Evolutionary conservation across 306 rosid genomes (phyloP).

Genomic region (Heteromeles arbutifolia): DNA sequence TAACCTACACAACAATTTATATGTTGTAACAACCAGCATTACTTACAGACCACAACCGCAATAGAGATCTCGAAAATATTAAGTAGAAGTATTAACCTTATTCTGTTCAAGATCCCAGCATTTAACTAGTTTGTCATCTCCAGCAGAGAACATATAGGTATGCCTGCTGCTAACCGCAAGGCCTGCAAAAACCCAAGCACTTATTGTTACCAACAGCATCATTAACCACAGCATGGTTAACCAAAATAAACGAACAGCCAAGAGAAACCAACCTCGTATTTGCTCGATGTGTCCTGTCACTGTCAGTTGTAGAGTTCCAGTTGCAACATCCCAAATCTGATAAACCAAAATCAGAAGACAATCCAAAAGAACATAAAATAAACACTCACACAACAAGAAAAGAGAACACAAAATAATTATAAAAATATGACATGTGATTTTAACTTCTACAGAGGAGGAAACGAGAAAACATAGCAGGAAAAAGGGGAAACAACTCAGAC

Average conservation of each 20-base stretch:
- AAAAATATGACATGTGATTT: background rate
- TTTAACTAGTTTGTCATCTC: slow-evolving; percentile 97
- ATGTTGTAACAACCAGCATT: slow-evolving; percentile 8
- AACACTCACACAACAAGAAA: background rate
- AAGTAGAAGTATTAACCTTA: slow-evolving; percentile 44
- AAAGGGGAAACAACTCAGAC: background rate
- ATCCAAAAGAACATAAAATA: background rate
- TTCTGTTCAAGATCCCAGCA: slow-evolving; percentile 99
- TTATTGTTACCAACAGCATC: slow-evolving; percentile 3
- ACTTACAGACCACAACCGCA: background rate
- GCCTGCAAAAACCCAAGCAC: slow-evolving; percentile 40
- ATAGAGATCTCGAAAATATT: background rate
- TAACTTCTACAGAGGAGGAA: background rate
- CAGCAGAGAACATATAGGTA: slow-evolving; percentile 98
- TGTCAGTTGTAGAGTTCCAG: slow-evolving; percentile 80
- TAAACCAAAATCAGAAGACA: slow-evolving; percentile 21
- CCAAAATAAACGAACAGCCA: background rate
- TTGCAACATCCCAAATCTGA: slow-evolving; percentile 97
- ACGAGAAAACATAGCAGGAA: background rate
- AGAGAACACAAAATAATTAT: background rate
- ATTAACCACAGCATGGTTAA: slow-evolving; percentile 9
- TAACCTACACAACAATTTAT: slow-evolving; percentile 50
- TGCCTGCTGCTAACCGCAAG: slow-evolving; percentile 87
- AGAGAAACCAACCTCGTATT: slow-evolving; percentile 60
- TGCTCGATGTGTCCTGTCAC: slow-evolving; percentile 96